Conservation (phyloP, 2,329 filamentous ascomycete genomes). For the Colletotrichum godetiae region DNA sequence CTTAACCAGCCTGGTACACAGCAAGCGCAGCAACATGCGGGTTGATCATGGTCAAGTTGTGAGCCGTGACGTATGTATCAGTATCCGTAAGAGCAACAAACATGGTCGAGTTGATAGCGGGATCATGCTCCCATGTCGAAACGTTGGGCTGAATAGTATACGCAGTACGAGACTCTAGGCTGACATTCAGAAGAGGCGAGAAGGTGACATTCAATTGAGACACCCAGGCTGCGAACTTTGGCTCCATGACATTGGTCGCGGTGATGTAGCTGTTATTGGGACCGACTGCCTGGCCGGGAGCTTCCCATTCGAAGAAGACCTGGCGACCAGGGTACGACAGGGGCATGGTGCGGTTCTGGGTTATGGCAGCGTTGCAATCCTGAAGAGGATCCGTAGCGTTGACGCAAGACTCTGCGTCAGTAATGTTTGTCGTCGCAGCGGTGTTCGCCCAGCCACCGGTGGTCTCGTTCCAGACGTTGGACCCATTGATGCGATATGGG, state of each 20-base stretch:
- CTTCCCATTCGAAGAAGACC: slow-evolving; percentile 79
- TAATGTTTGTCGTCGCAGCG: slow-evolving; percentile 59
- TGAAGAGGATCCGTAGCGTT: slow-evolving; percentile 64
- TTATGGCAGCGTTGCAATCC: slow-evolving; percentile 73
- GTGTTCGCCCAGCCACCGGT: slow-evolving; percentile 68
- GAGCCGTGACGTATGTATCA: slow-evolving; percentile 77
- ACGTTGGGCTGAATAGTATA: slow-evolving; percentile 80
- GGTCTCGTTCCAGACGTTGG: slow-evolving; percentile 72
- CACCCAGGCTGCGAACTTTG: slow-evolving; percentile 80
- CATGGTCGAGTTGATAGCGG: slow-evolving; percentile 80
- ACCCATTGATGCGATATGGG: slow-evolving; percentile 73
- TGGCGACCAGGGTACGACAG: slow-evolving; percentile 80
- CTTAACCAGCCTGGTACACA: slow-evolving; percentile 81
- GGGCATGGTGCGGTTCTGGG: slow-evolving; percentile 75
- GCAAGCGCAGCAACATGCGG: slow-evolving; percentile 80
- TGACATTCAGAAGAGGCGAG: slow-evolving; percentile 66
- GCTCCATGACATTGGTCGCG: slow-evolving; percentile 64
- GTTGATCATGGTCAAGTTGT: slow-evolving; percentile 80
- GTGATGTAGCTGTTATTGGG: slow-evolving; percentile 89
- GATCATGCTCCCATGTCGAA: slow-evolving; percentile 75
- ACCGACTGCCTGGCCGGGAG: slow-evolving; percentile 74
- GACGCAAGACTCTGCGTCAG: slow-evolving; percentile 63
- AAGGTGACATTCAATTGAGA: slow-evolving; percentile 82
- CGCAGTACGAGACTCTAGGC: slow-evolving; percentile 59
- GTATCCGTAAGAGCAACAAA: slow-evolving; percentile 81